A percentile compares a stretch with the other conserved stretches of the same genome.
phyloP scores from a whole-genome alignment of 179 eudicot genomes.

The Silene coronaria region DNA sequence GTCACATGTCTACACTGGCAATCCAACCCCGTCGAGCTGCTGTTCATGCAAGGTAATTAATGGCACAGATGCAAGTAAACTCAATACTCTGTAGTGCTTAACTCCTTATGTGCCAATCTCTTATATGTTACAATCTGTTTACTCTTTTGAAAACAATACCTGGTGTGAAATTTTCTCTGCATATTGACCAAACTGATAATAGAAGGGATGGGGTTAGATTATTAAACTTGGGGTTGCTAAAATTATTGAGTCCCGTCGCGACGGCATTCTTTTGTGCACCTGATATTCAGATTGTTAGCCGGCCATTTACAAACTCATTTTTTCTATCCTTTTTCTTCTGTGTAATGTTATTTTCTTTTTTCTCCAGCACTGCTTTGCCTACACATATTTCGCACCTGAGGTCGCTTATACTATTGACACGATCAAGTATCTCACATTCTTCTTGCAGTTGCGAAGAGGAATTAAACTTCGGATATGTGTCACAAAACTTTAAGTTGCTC shows the following conservation, averaged over 20 bases:
- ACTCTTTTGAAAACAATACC: too few relatives aligned
- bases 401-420: constrained; percentile 26
- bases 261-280: too few relatives aligned
- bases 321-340: background rate
- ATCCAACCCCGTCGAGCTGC: constrained; percentile 20
- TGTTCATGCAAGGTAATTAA: constrained; percentile 19
- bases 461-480: constrained; percentile 13
- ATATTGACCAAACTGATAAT: too few relatives aligned
- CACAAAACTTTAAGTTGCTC: constrained; percentile 36
- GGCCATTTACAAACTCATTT: too few relatives aligned
- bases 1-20: background rate
- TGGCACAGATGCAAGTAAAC: background rate
- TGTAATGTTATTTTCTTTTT: background rate
- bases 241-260: too few relatives aligned
- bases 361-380: constrained; percentile 19
- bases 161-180: too few relatives aligned
- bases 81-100: too few relatives aligned
- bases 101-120: too few relatives aligned
- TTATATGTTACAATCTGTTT: too few relatives aligned
- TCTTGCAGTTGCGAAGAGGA: constrained; percentile 16
- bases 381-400: constrained; percentile 21
- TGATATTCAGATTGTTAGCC: too few relatives aligned
- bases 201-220: too few relatives aligned
- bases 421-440: constrained; percentile 8
- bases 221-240: too few relatives aligned